Evolutionary conservation across 257 asterid genomes (phyloP), one percentile per base, ranked within the genome.

Genomic region (Nicotiana knightiana): DNA sequence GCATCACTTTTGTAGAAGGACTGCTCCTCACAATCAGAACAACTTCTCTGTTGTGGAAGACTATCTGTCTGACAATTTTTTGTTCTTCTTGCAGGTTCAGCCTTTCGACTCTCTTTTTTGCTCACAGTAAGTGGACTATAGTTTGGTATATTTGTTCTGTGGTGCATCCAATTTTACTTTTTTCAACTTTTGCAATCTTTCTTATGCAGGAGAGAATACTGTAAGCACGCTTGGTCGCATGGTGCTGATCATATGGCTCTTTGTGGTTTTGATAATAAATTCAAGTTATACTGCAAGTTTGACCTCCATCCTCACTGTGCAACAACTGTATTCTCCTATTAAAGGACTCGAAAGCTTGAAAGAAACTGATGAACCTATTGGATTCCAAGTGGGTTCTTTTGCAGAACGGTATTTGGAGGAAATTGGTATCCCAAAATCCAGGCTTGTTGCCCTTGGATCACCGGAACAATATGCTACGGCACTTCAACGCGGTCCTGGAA

Each of bases 281-380:
- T 90, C 97, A 15, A 92, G 93, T 81, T 92, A 92, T 83, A 92
- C 97, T 1, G 95, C 97, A 26, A 91, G 92, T 87, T 87, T 92
- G 87, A 88, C 97, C 64, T 89, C 97, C 16, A 89, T 90, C 83
- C 90, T 91, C 83, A 92, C 97, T 4, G 95, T 91, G 26, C 88
- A 88, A 85, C 95, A 90, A 82, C 88, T 91, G 26, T 92, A 89
- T 76, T 87, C 95, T 17, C 85, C 90, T 11, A 89, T 92, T 37
- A 90, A 88, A 51, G 93, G 93, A 39, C 81, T 92, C 39, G 91
- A 91, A 24, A 86, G 86, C 67, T 86, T 92, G 86, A 88, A 87
- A 79, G 68, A 88, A 26, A 82, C 87, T 18, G 86, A 89, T 37
- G 86, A 84, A 26, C 91, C 92, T 10, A 88, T 92, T 53, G 97